phyloP scores from a whole-genome alignment of 169 alveolate species.

The Plasmodium blacklocki region DNA sequence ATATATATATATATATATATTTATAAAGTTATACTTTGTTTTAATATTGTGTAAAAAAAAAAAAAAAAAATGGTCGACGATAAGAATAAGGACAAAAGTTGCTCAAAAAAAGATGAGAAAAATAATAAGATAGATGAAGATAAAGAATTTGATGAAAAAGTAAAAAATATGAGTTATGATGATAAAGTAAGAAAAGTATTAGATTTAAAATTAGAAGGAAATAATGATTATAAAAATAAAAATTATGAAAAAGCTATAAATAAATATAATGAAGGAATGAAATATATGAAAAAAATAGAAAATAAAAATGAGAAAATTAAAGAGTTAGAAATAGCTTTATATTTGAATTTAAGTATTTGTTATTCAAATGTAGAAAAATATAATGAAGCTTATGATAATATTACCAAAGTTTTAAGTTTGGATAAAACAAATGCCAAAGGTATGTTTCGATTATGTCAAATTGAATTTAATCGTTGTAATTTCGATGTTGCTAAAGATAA shows the following conservation, averaged over 20 bases:
- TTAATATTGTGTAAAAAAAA: neutral
- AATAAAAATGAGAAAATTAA: slow-evolving; percentile 54
- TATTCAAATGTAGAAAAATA: slow-evolving; percentile 77
- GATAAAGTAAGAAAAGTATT: slow-evolving; percentile 34
- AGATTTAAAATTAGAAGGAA: slow-evolving; percentile 55
- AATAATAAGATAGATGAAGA: slow-evolving; percentile 27
- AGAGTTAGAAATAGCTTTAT: slow-evolving; percentile 75
- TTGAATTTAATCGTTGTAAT: slow-evolving; percentile 75
- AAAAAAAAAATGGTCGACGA: slow-evolving; percentile 17
- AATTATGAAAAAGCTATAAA: slow-evolving; percentile 33
- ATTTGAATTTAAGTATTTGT: slow-evolving; percentile 75
- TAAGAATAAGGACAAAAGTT: neutral
- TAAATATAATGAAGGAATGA: slow-evolving; percentile 43
- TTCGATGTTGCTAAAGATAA: slow-evolving; percentile 80
- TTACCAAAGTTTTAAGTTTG: slow-evolving; percentile 67
- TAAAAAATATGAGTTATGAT: slow-evolving; percentile 32
- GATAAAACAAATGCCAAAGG: slow-evolving; percentile 77
- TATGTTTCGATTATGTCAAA: slow-evolving; percentile 77
- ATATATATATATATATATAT: neutral
- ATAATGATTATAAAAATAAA: slow-evolving; percentile 62
- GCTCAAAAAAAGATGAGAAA: neutral
- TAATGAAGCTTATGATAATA: slow-evolving; percentile 76
- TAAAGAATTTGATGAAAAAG: slow-evolving; percentile 36
- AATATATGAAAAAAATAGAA: slow-evolving; percentile 39
- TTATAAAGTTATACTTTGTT: neutral